Evolutionary conservation across 768 basidiomycete species (phyloP).

Genomic region (Suillus fuscotomentosus): DNA sequence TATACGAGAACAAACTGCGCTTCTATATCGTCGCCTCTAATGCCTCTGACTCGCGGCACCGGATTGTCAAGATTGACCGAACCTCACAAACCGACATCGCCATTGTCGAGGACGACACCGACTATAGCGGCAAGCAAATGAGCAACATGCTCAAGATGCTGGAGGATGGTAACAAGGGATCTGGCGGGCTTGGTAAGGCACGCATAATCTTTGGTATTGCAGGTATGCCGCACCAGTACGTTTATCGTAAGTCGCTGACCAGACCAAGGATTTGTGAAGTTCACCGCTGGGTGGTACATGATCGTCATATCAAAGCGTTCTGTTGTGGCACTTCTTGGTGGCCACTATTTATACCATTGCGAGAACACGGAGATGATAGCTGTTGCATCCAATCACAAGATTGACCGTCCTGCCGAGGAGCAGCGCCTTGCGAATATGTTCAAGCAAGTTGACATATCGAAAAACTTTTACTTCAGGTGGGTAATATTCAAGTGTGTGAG

Average conservation of each 20-base stretch:
- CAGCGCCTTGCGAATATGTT: constrained; percentile 86
- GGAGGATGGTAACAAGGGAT: constrained; percentile 88
- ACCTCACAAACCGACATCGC: constrained; percentile 72
- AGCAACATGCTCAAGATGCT: constrained; percentile 91
- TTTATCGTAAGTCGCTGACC: neutral
- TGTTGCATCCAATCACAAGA: constrained; percentile 73
- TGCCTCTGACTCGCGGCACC: constrained; percentile 81
- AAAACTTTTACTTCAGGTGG: constrained; percentile 98
- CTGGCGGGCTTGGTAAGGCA: constrained; percentile 82
- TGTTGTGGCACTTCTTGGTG: constrained; percentile 90
- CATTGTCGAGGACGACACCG: constrained; percentile 83
- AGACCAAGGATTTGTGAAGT: constrained; percentile 74
- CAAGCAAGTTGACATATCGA: constrained; percentile 97
- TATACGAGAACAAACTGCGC: constrained; percentile 90
- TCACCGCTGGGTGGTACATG: constrained; percentile 97
- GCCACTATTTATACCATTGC: constrained; percentile 95
- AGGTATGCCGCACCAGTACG: constrained; percentile 41
- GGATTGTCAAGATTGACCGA: constrained; percentile 92
- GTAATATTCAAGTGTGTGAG: neutral
- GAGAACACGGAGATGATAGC: constrained; percentile 86
- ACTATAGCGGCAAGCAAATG: constrained; percentile 90
- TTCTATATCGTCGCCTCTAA: constrained; percentile 94
- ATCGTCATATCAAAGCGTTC: constrained; percentile 87
- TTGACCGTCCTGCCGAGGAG: constrained; percentile 88
- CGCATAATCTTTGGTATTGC: constrained; percentile 82